A percentile compares a stretch with the other conserved stretches of the same genome.
phyloP scores from a whole-genome alignment of 1,139 yeast species.

The Saccharomyces pastorianus region DNA sequence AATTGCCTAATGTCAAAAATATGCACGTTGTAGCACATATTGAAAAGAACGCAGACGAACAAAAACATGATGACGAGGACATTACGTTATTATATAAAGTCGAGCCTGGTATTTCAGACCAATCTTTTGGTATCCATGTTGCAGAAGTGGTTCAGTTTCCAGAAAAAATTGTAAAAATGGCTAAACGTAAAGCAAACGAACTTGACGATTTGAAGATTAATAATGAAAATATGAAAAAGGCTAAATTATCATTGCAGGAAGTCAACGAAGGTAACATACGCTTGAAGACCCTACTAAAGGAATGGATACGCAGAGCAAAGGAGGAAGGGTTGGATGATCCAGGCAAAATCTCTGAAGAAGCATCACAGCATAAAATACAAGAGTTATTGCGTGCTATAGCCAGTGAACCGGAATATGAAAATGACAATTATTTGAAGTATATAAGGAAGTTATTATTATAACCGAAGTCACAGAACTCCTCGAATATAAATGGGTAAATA shows the following conservation, averaged over 20 bases:
- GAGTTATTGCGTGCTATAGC: conserved; percentile 17
- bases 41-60: conserved; percentile 35
- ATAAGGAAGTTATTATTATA: conserved; percentile 6
- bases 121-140: conserved; percentile 94
- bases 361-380: conserved; percentile 19
- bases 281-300: conserved; percentile 47
- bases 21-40: conserved; percentile 92
- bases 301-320: conserved; percentile 52
- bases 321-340: conserved; percentile 28
- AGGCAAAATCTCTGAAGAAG: conserved; percentile 19
- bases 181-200: conserved; percentile 86
- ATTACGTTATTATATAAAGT: conserved; percentile 85
- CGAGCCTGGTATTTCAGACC: conserved; percentile 86
- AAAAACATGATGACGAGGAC: conserved; percentile 42
- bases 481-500: not conserved
- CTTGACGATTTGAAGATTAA: conserved; percentile 59
- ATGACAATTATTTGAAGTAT: conserved; percentile 20
- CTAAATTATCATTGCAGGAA: conserved; percentile 49
- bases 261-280: conserved; percentile 47
- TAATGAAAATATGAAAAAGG: conserved; percentile 36
- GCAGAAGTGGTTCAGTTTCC: conserved; percentile 95
- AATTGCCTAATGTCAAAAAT: conserved; percentile 58
- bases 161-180: conserved; percentile 79
- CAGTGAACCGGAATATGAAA: conserved; percentile 8
- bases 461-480: not conserved